phyloP scores from a whole-genome alignment of 2,329 filamentous ascomycete genomes.

The Amauroascus niger region DNA sequence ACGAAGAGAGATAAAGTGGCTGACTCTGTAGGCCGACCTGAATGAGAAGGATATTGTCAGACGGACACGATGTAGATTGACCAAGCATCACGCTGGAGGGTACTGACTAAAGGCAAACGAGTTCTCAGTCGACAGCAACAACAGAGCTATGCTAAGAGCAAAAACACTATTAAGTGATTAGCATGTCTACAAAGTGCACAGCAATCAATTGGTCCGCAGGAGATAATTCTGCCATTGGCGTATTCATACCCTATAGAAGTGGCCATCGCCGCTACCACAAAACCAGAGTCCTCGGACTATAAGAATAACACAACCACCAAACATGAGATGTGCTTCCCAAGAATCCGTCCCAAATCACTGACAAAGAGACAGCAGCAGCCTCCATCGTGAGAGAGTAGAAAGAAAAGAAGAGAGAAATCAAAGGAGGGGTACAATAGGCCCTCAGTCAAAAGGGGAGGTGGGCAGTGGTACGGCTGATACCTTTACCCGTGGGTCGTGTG shows the following conservation, averaged over 20 bases:
- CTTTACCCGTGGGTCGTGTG: no score
- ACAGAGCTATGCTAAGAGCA: not conserved
- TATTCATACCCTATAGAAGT: not conserved
- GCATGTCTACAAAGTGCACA: not conserved
- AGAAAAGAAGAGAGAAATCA: no score
- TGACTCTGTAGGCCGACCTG: conserved; percentile 41
- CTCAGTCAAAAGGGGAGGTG: no score
- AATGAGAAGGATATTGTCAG: not conserved
- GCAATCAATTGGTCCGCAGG: no score
- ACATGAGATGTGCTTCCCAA: not conserved
- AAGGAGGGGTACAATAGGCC: no score
- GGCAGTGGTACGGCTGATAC: no score
- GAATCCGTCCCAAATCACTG: not conserved
- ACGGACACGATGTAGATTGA: not conserved
- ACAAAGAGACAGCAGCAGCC: no score
- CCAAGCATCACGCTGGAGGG: not conserved
- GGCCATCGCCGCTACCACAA: not conserved
- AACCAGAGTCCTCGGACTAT: not conserved
- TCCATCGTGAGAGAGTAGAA: no score
- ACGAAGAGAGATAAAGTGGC: conserved; percentile 35
- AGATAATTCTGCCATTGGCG: not conserved
- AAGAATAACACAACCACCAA: no score
- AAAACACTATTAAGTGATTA: conserved; percentile 1
- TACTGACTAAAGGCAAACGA: conserved; percentile 24
- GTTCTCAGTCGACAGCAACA: conserved; percentile 4